These are phyloP conservation scores for Hypomyces rosellus DNA, from an alignment of 2,329 filamentous ascomycete genomes.

Conservation along the genomic window DNA sequence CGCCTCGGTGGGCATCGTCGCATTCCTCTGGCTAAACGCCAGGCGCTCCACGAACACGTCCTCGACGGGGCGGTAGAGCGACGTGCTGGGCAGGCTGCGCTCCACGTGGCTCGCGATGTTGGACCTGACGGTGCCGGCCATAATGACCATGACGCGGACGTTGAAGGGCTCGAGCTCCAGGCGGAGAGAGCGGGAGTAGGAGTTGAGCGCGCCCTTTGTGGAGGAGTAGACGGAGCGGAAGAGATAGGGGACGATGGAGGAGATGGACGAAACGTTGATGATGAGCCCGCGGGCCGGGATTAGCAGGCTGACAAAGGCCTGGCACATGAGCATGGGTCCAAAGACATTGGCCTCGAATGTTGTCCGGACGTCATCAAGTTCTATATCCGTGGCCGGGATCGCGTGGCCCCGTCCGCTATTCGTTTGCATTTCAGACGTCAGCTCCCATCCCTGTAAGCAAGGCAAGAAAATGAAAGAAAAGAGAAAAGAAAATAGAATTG, in stretches of 20 bases:
- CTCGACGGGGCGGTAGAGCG: slow-evolving; percentile 40
- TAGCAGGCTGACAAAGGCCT: slow-evolving; percentile 43
- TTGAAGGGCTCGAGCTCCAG: slow-evolving; percentile 47
- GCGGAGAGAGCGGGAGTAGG: slow-evolving; percentile 48
- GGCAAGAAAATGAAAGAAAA: background rate
- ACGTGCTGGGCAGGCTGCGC: slow-evolving; percentile 37
- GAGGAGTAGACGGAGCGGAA: slow-evolving; percentile 50
- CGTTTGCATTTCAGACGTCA: background rate
- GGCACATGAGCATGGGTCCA: slow-evolving; percentile 49
- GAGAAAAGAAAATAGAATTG: background rate
- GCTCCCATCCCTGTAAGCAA: background rate
- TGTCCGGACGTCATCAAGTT: slow-evolving; percentile 44
- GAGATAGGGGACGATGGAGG: slow-evolving; percentile 44
- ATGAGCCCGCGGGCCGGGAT: slow-evolving; percentile 45
- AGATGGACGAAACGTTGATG: slow-evolving; percentile 49
- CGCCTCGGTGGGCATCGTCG: slow-evolving; percentile 36
- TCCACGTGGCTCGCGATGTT: slow-evolving; percentile 40
- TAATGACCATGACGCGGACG: slow-evolving; percentile 51
- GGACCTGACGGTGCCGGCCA: slow-evolving; percentile 48
- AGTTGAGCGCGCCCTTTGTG: slow-evolving; percentile 48
- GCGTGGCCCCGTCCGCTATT: slow-evolving; percentile 44
- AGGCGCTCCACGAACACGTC: slow-evolving; percentile 42
- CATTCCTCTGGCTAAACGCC: slow-evolving; percentile 42
- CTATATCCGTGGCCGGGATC: slow-evolving; percentile 46
- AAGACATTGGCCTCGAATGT: slow-evolving; percentile 55